Conservation (phyloP, 306 rosid species). For the Quercus ilex region DNA sequence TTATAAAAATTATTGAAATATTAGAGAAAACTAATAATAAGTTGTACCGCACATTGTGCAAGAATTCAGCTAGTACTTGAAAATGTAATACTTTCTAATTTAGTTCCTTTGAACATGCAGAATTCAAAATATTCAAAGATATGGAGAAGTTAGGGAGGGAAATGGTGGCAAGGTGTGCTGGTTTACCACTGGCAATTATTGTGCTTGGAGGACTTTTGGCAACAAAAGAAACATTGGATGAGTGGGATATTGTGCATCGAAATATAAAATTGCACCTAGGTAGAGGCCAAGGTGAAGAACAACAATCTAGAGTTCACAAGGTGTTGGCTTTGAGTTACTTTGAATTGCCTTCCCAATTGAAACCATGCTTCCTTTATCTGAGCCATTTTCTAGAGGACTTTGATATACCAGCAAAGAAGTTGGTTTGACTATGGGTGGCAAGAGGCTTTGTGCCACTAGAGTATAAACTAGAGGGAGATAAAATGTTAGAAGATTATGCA, state of each 20-base stretch:
- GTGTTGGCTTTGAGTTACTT: constrained; percentile 48
- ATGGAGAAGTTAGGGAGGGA: constrained; percentile 38
- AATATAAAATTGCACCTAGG: constrained; percentile 26
- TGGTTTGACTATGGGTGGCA: constrained; percentile 43
- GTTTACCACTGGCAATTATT: constrained; percentile 49
- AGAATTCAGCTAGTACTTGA: not conserved
- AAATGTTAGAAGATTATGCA: constrained; percentile 37
- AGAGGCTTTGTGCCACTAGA: constrained; percentile 44
- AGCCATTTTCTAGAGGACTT: constrained; percentile 53
- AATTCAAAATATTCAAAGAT: constrained; percentile 3
- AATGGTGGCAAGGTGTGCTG: constrained; percentile 47
- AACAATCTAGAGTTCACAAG: constrained; percentile 19
- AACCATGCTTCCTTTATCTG: constrained; percentile 48
- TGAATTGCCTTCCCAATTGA: constrained; percentile 39
- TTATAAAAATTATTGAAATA: no score
- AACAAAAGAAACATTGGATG: constrained; percentile 28
- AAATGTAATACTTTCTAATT: not conserved
- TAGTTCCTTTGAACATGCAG: constrained; percentile 9
- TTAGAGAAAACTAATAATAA: no score
- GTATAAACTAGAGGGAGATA: constrained; percentile 21
- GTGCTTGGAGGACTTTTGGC: constrained; percentile 55
- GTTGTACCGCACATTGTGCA: no score
- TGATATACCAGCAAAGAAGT: constrained; percentile 33
- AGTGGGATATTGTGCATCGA: constrained; percentile 36
- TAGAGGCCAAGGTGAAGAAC: constrained; percentile 20